Percentiles rank a stretch among this genome's conserved stretches.
These are phyloP conservation scores for Mikania micrantha DNA, from an alignment of 129 eudicot genomes.

Conservation along the genomic window DNA sequence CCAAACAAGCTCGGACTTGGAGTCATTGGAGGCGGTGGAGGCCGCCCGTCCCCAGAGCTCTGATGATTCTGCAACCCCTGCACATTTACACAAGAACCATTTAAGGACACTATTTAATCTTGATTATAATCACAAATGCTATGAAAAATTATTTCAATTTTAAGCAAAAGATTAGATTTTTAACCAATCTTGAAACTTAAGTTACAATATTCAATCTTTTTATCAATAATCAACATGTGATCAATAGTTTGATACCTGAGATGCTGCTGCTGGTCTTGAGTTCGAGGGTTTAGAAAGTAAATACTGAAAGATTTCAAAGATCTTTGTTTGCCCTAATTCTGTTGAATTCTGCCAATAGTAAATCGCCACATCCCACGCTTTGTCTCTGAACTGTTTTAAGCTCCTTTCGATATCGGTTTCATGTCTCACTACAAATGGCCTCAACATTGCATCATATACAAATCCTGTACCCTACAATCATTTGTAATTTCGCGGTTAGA, in stretches of 20 bases:
- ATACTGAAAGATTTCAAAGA: constrained; percentile 52
- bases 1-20: constrained; percentile 12
- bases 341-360: constrained; percentile 84
- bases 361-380: constrained; percentile 80
- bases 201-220: background rate
- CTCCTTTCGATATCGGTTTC: constrained; percentile 76
- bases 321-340: constrained; percentile 57
- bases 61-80: constrained; percentile 24
- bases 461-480: constrained; percentile 70
- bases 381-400: constrained; percentile 52
- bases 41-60: constrained; percentile 17
- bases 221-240: background rate
- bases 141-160: background rate
- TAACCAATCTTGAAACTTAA: too few relatives aligned
- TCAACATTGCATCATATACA: constrained; percentile 56
- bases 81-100: constrained; percentile 5
- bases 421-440: constrained; percentile 62
- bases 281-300: constrained; percentile 31
- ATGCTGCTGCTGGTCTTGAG: constrained; percentile 16
- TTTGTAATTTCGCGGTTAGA: background rate
- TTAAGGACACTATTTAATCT: background rate
- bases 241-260: constrained; percentile 57
- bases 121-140: background rate
- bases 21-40: constrained; percentile 36
- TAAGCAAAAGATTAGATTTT: background rate